These are phyloP conservation scores for Microascus cirrosus DNA, from an alignment of 2,329 filamentous ascomycete species.

Conservation along the genomic window DNA sequence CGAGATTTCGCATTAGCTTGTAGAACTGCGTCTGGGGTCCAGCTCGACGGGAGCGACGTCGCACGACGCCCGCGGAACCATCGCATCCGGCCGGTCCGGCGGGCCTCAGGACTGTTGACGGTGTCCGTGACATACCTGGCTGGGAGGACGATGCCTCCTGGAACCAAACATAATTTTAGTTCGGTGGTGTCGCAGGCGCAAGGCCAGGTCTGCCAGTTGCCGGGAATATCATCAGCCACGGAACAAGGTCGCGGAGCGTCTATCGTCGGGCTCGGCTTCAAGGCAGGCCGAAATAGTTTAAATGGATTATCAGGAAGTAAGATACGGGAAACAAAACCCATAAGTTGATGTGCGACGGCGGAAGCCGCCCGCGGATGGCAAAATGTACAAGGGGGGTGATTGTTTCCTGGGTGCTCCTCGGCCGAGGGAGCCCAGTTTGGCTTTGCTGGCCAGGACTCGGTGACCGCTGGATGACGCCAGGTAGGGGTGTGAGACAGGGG, in stretches of 20 bases:
- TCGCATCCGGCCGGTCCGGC: not conserved
- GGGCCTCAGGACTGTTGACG: not conserved
- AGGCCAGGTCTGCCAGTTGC: not conserved
- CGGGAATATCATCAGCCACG: not conserved
- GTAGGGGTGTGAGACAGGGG: not conserved
- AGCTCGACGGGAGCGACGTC: not conserved
- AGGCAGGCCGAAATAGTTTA: not conserved
- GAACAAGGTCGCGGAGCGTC: not conserved
- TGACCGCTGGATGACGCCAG: not conserved
- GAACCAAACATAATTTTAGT: constrained; percentile 1
- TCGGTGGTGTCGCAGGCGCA: not conserved
- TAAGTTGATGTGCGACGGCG: not conserved
- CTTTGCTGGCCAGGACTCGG: not conserved
- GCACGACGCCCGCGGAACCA: not conserved
- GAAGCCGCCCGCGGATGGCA: not conserved
- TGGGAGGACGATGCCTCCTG: constrained; percentile 3
- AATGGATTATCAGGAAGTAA: not conserved
- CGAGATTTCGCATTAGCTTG: constrained; percentile 5
- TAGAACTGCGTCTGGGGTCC: not conserved
- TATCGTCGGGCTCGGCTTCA: not conserved
- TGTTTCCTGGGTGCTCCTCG: not conserved
- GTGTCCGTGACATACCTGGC: constrained; percentile 1
- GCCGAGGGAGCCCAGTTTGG: not conserved
- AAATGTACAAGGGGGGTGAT: not conserved
- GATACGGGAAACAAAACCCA: not conserved